Percentiles rank a stretch among this genome's conserved stretches.
These are phyloP conservation scores for Paraphoma sp. DNA, from an alignment of 2,329 filamentous ascomycete genomes.

Conservation along the genomic window DNA sequence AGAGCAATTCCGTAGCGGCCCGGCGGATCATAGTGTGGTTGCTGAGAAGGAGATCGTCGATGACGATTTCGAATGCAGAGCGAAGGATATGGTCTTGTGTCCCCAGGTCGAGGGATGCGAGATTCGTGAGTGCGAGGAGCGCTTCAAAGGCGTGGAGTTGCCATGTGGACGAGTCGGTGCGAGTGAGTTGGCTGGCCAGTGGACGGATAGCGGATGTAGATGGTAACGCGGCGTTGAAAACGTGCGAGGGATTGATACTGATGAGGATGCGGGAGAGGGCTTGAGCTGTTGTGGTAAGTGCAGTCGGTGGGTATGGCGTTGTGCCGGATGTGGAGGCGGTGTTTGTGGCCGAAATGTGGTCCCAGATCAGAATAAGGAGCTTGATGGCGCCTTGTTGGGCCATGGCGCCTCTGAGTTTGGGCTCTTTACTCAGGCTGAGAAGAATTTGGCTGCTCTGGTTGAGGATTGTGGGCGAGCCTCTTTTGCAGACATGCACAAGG, in stretches of 20 bases:
- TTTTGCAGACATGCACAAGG: slow-evolving; percentile 77
- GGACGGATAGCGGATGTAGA: slow-evolving; percentile 82
- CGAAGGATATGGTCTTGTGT: slow-evolving; percentile 74
- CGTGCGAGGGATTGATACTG: slow-evolving; percentile 80
- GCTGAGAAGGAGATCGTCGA: slow-evolving; percentile 81
- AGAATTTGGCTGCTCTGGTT: slow-evolving; percentile 78
- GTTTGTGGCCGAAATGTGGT: slow-evolving; percentile 58
- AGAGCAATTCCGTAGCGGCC: slow-evolving; percentile 86
- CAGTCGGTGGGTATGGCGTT: slow-evolving; percentile 31
- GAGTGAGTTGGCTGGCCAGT: slow-evolving; percentile 74
- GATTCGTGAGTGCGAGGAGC: slow-evolving; percentile 90
- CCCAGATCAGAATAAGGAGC: slow-evolving; percentile 76
- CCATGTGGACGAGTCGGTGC: slow-evolving; percentile 65
- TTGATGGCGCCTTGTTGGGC: slow-evolving; percentile 94
- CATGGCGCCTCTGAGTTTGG: slow-evolving; percentile 76
- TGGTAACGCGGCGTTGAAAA: slow-evolving; percentile 79
- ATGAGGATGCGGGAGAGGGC: slow-evolving; percentile 86
- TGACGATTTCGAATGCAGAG: slow-evolving; percentile 72
- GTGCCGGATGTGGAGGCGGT: slow-evolving; percentile 50
- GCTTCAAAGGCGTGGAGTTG: slow-evolving; percentile 89
- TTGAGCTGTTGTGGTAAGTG: slow-evolving; percentile 70
- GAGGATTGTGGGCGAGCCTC: slow-evolving; percentile 73
- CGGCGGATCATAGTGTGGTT: slow-evolving; percentile 78
- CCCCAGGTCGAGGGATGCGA: slow-evolving; percentile 75
- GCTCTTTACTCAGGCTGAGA: slow-evolving; percentile 76